Base-by-base conservation (phyloP, 257 asterid genomes). In the Solanum ossicruentum region DNA sequence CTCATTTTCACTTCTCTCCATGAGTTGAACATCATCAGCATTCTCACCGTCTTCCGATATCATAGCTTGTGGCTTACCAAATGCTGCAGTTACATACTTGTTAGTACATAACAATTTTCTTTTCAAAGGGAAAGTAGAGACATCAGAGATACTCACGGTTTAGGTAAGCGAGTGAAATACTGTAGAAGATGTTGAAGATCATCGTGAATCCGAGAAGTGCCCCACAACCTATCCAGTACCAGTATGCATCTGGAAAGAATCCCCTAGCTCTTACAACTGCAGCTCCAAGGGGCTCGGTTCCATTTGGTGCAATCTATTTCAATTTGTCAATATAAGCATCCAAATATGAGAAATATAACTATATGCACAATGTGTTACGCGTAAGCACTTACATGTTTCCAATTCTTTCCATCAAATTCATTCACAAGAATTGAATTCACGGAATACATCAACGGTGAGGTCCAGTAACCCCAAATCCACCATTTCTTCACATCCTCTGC, bases 391-490 rank as follows among this genome's bases (percentile, higher is more conserved):
- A 91, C 94, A 51, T 12, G 89, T 84, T 89, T 88, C 97, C 97
- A 92, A 41, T 95, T 93, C 52, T 91, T 91, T 54, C 91, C 93
- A 1, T 86, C 87, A 88, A 92, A 93, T 85, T 93, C 97, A 72
- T 93, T 93, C 9, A 84, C 94, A 28, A 92, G 88, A 81, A 93
- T 92, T 73, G 93, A 94, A 80, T 92, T 93, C 84, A 91, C 93
- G 41, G 92, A 91, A 54, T 93, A 93, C 97, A 93, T 93, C 91
- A 93, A 15, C 0, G 97, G 97, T 18, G 96, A 93, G 58, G 92
- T 56, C 91, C 91, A 93, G 89, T 91, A 93, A 32, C 94, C 95
- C 97, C 97, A 93, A 15, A 93, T 10, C 96, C 97, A 93, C 97
- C 97, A 93, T 7, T 85, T 58, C 88, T 91, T 91, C 20, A 93